A percentile compares a stretch with the other conserved stretches of the same genome.
Evolutionary conservation across 768 basidiomycete species (phyloP).

Genomic region (Scleroderma bovista): DNA sequence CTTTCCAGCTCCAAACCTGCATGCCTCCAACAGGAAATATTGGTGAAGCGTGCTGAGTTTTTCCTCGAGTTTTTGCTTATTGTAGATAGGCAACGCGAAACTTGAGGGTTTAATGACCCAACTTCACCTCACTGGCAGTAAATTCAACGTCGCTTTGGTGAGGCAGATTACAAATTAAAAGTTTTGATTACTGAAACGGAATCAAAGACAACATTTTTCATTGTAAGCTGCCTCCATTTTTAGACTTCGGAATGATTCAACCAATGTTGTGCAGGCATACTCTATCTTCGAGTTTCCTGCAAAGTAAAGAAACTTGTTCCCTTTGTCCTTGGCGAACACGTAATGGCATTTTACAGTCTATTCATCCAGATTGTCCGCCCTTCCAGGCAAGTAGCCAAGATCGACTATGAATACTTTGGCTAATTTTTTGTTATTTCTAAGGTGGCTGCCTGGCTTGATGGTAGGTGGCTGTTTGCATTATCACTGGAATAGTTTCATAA

Average conservation of each 20-base stretch:
- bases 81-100: constrained; percentile 49
- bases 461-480: constrained; percentile 24
- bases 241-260: background rate
- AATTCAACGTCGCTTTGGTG: constrained; percentile 66
- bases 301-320: constrained; percentile 40
- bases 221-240: constrained; percentile 36
- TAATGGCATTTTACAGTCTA: background rate
- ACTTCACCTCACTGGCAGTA: constrained; percentile 49
- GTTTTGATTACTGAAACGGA: background rate
- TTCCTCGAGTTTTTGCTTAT: background rate
- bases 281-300: constrained; percentile 58
- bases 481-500: background rate
- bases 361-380: constrained; percentile 59
- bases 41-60: constrained; percentile 28
- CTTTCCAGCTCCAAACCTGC: background rate
- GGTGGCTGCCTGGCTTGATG: constrained; percentile 61
- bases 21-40: constrained; percentile 43
- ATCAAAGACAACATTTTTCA: constrained; percentile 61
- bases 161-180: constrained; percentile 2
- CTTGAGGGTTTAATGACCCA: constrained; percentile 56
- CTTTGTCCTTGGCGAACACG: background rate
- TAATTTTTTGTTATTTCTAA: constrained; percentile 9
- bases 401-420: background rate
- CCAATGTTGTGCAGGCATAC: constrained; percentile 15
- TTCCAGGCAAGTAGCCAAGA: constrained; percentile 36